phyloP scores from a whole-genome alignment of 257 asterid species.

The Voacanga thouarsii region DNA sequence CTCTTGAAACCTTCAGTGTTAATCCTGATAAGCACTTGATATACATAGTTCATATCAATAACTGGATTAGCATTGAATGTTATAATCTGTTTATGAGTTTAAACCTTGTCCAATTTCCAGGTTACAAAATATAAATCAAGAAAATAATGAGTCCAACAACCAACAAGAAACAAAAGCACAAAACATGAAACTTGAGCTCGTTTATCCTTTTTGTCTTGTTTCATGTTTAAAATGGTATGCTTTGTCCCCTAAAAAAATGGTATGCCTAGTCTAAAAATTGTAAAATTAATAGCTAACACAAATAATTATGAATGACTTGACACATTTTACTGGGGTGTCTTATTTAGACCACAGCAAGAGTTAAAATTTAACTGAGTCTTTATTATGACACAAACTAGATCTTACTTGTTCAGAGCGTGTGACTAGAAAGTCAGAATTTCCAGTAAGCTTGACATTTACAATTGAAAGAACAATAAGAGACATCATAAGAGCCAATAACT shows the following conservation, averaged over 20 bases:
- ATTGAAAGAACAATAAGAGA: neutral
- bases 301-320: neutral
- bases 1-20: neutral
- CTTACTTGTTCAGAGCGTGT: neutral
- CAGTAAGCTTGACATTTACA: neutral
- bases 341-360: neutral
- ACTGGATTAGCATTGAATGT: neutral
- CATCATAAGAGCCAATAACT: conserved; percentile 31
- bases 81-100: neutral
- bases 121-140: neutral
- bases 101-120: neutral
- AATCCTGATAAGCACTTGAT: neutral
- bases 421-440: neutral
- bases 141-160: neutral
- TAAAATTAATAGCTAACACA: neutral
- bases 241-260: neutral
- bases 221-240: neutral
- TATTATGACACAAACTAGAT: neutral
- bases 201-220: neutral
- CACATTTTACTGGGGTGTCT: neutral
- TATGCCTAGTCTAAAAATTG: neutral
- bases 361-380: neutral
- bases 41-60: neutral
- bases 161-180: neutral
- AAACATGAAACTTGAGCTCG: neutral